Base-by-base conservation (phyloP, 306 rosid genomes). In the Quercus wislizeni region DNA sequence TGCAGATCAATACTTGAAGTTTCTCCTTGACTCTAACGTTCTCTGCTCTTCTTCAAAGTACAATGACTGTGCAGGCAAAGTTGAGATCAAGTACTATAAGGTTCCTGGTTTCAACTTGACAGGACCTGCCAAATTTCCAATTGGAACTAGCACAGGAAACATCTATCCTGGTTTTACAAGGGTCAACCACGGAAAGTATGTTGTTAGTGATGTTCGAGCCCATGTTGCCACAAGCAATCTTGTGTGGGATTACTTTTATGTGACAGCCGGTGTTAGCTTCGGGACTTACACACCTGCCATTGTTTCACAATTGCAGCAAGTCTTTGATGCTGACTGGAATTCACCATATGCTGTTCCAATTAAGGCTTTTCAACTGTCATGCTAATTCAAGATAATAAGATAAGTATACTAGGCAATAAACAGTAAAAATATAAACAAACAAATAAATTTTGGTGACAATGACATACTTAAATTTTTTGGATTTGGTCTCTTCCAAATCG, bases 151-250 rank as follows among this genome's bases (percentile, higher is more conserved):
- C 58, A 91, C 97, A 17, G 87, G 90, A 77, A 92, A 94, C 23
- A 19, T 58, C 28, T 94, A 91, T 81, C 98, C 98, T 21, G 88
- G 80, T 80, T 94, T 69, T 75, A 84, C 86, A 7, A 86, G 97
- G 81, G 99, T 94, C n/a, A 91, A 94, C 78, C 99, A 94, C 64
- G 99, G 96, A 33, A 95, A 95, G 84, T 95, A 90, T 83, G 97
- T 91, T 49, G 94, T 90, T 30, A 91, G 96, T 23, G 84, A 92
- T 70, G 85, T 80, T 28, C 85, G 97, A 74, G 98, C 98, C 4
- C 92, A 95, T 64, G 83, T 95, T 74, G 94, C 93, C 19, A 95
- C 97, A 9, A 95, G 98, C 85, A 95, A 91, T 84, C 96, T 95
- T 73, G 64, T 87, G 19, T 92, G 99, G 99, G 98, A 91, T 84